Conservation (phyloP, 768 basidiomycete species). For the Suillus americanus region DNA sequence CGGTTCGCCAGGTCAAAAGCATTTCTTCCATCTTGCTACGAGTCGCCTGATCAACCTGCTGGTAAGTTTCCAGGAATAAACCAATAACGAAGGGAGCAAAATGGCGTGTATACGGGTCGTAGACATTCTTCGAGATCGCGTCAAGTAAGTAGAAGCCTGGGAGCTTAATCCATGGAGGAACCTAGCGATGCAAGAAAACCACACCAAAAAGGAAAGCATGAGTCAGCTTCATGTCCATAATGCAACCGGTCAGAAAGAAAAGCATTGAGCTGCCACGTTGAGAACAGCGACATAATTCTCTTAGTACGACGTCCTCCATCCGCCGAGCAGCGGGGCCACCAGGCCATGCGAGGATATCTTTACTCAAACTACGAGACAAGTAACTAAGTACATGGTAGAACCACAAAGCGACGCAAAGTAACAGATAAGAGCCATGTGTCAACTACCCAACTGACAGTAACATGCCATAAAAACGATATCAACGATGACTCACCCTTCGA, state of each 20-base stretch:
- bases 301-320: slow-evolving; percentile 36
- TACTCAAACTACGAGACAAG: slow-evolving; percentile 43
- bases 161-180: slow-evolving; percentile 85
- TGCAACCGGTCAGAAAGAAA: slow-evolving; percentile 32
- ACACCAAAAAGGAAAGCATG: slow-evolving; percentile 40
- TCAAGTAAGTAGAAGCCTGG: slow-evolving; percentile 95
- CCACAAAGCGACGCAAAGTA: slow-evolving; percentile 25
- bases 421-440: slow-evolving; percentile 23
- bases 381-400: slow-evolving; percentile 45
- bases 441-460: slow-evolving; percentile 28
- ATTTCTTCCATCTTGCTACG: slow-evolving; percentile 98
- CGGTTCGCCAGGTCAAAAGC: slow-evolving; percentile 92
- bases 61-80: slow-evolving; percentile 86
- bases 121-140: slow-evolving; percentile 96
- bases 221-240: slow-evolving; percentile 60
- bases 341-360: slow-evolving; percentile 38
- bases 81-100: slow-evolving; percentile 82
- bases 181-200: slow-evolving; percentile 48
- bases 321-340: slow-evolving; percentile 35
- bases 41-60: slow-evolving; percentile 78
- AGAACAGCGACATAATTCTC: slow-evolving; percentile 33
- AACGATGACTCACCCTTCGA: slow-evolving; percentile 71
- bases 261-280: slow-evolving; percentile 24
- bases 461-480: slow-evolving; percentile 19
- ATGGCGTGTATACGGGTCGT: slow-evolving; percentile 84